Percentiles rank a stretch among this genome's conserved stretches.
phyloP scores from a whole-genome alignment of 257 asterid species.

The Ilex aquifolium region DNA sequence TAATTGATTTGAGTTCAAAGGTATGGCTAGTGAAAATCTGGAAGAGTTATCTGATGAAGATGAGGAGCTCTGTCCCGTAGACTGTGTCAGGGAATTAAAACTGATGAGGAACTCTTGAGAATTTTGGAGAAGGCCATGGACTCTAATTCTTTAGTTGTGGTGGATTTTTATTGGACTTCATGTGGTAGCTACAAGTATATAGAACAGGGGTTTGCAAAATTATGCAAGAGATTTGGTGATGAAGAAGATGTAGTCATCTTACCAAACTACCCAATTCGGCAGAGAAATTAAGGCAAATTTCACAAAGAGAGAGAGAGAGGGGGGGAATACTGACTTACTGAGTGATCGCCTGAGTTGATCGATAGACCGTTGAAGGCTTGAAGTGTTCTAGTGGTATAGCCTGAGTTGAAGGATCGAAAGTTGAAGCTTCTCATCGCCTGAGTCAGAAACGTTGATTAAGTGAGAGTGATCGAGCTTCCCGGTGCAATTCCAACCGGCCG shows the following conservation, averaged over 20 bases:
- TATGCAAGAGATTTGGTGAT: conserved; percentile 82
- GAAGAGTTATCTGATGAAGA: conserved; percentile 48
- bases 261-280: conserved; percentile 85
- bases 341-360: too few species aligned
- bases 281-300: too few species aligned
- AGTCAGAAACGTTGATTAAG: too few species aligned
- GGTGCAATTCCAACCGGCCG: too few species aligned
- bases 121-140: conserved; percentile 63
- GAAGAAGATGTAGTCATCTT: conserved; percentile 68
- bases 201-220: conserved; percentile 78
- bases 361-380: too few species aligned
- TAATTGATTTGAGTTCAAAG: too few species aligned
- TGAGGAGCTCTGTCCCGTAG: conserved; percentile 87
- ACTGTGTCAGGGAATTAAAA: conserved; percentile 80
- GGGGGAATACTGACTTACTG: too few species aligned
- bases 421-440: too few species aligned
- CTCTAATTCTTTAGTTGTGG: conserved; percentile 64
- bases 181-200: conserved; percentile 98
- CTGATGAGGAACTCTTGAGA: conserved; percentile 62
- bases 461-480: too few species aligned
- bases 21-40: conserved; percentile 34
- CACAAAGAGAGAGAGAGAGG: too few species aligned
- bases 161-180: conserved; percentile 88
- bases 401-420: too few species aligned
- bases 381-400: too few species aligned